Evolutionary conservation across 1,139 yeast species (phyloP), one percentile per base, ranked within the genome.

Genomic region (Saccharomyces pastorianus): DNA sequence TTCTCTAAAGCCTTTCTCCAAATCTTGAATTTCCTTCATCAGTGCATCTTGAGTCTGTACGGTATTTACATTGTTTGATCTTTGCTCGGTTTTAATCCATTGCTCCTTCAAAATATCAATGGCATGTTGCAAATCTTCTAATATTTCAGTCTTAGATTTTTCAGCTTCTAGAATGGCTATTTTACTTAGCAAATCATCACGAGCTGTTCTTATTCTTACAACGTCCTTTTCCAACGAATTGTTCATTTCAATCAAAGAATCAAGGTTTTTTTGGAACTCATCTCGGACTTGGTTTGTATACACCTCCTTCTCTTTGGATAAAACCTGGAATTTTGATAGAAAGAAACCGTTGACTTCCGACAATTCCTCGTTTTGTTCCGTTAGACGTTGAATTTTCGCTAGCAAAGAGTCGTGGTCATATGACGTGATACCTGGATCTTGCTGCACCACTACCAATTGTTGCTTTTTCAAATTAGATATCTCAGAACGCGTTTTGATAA

Each of bases 141-240:
- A 62, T 32, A 80, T 66, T 50, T 76, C 75, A 48, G 71, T 65
- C 49, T 74, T 72, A 28, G 76, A 69, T 54, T 76, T 82, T 51
- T 79, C 79, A 0, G 82, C 75, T 61, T 81, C 82, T 53, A 85
- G 71, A 13, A 88, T 76, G 3, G 82, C 75, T 23, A 85, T 72
- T 61, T 87, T 89, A 2, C 89, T 78, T 49, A 85, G 72, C 42
- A 89, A 72, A 50, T 88, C 96, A 70, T 91, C 98, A 62, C 99
- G 77, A 29, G 84, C 82, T 0, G 90, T 78, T 64, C 99, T 78
- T 51, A 93, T 84, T 62, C 98, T 79, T 0, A 83, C 84, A 53
- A 90, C 76, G 69, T 90, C 96, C 48, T 76, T 76, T 64, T 91
- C 96, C 46, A 69, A 51, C 6, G 58, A 60, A n/a, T 68, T 59